Evolutionary conservation across 1,284 basidiomycete species (phyloP), one percentile per base, ranked within the genome.

Genomic region (Microbotryum lychnidis-dioicae): DNA sequence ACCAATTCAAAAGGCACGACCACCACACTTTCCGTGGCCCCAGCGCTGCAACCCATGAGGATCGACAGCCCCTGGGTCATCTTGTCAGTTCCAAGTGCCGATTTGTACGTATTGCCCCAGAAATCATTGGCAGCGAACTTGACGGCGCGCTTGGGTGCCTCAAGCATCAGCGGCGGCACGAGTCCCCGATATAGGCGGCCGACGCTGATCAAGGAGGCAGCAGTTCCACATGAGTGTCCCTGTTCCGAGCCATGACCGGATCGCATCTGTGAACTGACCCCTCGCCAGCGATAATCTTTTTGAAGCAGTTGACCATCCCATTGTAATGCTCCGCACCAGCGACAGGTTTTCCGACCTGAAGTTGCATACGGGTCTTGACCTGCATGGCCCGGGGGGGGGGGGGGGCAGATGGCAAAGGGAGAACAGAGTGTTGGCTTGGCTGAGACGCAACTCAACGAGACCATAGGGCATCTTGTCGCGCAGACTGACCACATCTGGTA

Each of bases 291-390:
- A 93, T 79, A 70, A 94, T 94, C 12, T 82, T 80, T 62, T 78
- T 78, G 73, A 94, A 85, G 50, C 82, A 87, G 55, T 89, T 87
- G 16, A 97, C 77, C 73, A 97, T 83, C n/a, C 92, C 74, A 61
- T 73, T 73, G 71, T 77, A 77, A 48, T 73, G 69, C 49, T 75
- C 73, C 0, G 70, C 71, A 20, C 73, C 74, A 9, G 72, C 86
- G 60, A 83, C 78, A 56, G 82, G 78, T 46, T 81, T 79, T 76
- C 89, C 90, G 20, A 85, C 87, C 75, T 91, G 88, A 29, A 99
- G 81, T 76, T 98, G 96, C 85, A 97, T 93, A 42, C 94, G 88
- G 14, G 94, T 99, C 80, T 98, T 98, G 76, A 97, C 88, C 73
- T 66, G 62, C 51, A 56, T 52, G 55, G 49, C 50, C 61, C 55